phyloP scores from a whole-genome alignment of 768 basidiomycete genomes.

The Pleurotus eryngii region DNA sequence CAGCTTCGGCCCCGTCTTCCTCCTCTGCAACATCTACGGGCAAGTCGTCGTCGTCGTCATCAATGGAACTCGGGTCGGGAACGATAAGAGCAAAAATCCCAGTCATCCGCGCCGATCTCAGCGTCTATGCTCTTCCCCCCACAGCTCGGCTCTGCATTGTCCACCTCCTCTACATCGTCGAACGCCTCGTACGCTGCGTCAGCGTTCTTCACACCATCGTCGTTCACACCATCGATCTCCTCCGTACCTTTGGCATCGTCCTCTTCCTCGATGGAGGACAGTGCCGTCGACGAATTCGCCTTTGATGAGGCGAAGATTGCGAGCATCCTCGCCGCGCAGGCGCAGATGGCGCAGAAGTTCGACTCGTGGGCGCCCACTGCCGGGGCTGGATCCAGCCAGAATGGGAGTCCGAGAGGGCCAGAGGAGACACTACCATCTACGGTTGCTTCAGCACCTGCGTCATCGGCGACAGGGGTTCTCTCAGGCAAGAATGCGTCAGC shows the following conservation, averaged over 20 bases:
- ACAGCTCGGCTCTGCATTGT: too few species aligned
- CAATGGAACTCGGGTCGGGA: too few species aligned
- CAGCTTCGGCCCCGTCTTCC: neutral
- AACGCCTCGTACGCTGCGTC: neutral
- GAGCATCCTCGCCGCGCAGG: neutral
- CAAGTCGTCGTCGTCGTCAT: neutral
- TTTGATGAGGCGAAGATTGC: conserved; percentile 5
- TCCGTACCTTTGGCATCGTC: neutral
- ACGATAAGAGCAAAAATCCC: too few species aligned
- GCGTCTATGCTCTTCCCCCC: too few species aligned
- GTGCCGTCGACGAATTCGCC: neutral
- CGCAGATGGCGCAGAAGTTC: conserved; percentile 5
- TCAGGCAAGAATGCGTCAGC: neutral
- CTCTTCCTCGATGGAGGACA: neutral
- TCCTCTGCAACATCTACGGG: neutral
- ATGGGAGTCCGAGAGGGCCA: neutral
- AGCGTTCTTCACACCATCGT: neutral
- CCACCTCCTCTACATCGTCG: too few species aligned
- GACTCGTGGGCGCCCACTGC: neutral
- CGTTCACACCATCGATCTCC: neutral
- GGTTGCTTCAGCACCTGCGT: too few species aligned
- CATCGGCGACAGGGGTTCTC: too few species aligned
- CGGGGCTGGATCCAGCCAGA: neutral
- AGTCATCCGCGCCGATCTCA: too few species aligned
- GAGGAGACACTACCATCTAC: neutral